phyloP scores from a whole-genome alignment of 2,329 filamentous ascomycete genomes.

The Knoxdaviesia capensis region DNA sequence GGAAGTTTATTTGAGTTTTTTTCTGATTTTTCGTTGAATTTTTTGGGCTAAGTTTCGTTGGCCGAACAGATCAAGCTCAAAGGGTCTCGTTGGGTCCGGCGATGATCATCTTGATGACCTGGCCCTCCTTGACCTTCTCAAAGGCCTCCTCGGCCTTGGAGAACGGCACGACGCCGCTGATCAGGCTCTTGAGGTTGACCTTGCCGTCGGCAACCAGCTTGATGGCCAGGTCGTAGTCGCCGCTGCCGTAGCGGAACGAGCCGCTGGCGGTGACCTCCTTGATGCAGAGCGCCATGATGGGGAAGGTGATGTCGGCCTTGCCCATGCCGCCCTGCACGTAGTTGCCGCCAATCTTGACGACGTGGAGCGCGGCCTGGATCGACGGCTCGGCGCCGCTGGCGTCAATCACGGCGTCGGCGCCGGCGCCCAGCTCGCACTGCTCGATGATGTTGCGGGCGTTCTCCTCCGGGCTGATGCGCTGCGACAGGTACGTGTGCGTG shows the following conservation, averaged over 20 bases:
- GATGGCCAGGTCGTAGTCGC: conserved; percentile 72
- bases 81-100: conserved; percentile 40
- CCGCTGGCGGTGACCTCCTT: conserved; percentile 81
- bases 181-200: conserved; percentile 64
- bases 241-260: conserved; percentile 73
- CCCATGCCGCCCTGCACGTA: conserved; percentile 88
- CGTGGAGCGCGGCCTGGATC: conserved; percentile 56
- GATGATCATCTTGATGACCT: conserved; percentile 54
- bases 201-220: conserved; percentile 53
- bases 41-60: neutral
- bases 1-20: no score
- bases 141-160: conserved; percentile 72
- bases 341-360: conserved; percentile 48
- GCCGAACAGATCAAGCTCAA: neutral
- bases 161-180: conserved; percentile 62
- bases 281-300: conserved; percentile 72
- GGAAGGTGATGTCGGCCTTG: conserved; percentile 69
- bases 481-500: conserved; percentile 48
- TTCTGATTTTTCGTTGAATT: neutral
- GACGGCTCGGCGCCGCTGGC: conserved; percentile 61
- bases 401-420: conserved; percentile 64
- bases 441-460: conserved; percentile 52
- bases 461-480: conserved; percentile 42
- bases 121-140: conserved; percentile 63
- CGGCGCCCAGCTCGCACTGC: conserved; percentile 39